Percentiles rank a stretch among this genome's conserved stretches.
These are phyloP conservation scores for Vanrija pseudolonga DNA, from an alignment of 1,284 basidiomycete genomes.

Conservation along the genomic window DNA sequence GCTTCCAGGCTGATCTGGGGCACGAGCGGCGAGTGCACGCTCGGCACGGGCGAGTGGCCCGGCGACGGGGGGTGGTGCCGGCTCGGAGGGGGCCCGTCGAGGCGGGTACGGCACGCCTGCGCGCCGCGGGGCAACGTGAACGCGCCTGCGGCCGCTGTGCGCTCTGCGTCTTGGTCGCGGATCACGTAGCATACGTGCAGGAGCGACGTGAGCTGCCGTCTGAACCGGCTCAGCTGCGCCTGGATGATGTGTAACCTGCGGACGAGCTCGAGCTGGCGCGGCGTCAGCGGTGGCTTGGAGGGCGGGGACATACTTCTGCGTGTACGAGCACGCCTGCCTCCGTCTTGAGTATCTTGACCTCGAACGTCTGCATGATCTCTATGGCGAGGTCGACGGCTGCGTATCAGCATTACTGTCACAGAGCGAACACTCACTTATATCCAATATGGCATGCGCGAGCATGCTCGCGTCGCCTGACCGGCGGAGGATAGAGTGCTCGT, in stretches of 20 bases:
- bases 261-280: constrained; percentile 47
- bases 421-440: constrained; percentile 35
- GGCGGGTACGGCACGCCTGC: not conserved
- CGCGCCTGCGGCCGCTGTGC: constrained; percentile 32
- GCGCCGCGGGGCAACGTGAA: constrained; percentile 3
- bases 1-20: too few relatives aligned
- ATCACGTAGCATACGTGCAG: constrained; percentile 44
- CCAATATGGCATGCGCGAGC: constrained; percentile 47
- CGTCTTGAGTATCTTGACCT: constrained; percentile 46
- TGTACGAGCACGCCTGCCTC: constrained; percentile 47
- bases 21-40: too few relatives aligned
- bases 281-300: not conserved
- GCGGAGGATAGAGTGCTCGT: constrained; percentile 43
- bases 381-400: constrained; percentile 43
- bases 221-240: constrained; percentile 47
- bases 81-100: not conserved
- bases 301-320: constrained; percentile 24
- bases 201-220: constrained; percentile 41
- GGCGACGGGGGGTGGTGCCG: not conserved
- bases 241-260: constrained; percentile 47
- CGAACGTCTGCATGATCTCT: constrained; percentile 47
- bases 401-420: not conserved
- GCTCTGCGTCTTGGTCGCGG: constrained; percentile 44
- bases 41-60: not conserved
- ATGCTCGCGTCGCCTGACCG: constrained; percentile 47